Evolutionary conservation across 495 filamentous ascomycete genomes (phyloP), one percentile per base, ranked within the genome.

Genomic region (Hypoxylon rickii): DNA sequence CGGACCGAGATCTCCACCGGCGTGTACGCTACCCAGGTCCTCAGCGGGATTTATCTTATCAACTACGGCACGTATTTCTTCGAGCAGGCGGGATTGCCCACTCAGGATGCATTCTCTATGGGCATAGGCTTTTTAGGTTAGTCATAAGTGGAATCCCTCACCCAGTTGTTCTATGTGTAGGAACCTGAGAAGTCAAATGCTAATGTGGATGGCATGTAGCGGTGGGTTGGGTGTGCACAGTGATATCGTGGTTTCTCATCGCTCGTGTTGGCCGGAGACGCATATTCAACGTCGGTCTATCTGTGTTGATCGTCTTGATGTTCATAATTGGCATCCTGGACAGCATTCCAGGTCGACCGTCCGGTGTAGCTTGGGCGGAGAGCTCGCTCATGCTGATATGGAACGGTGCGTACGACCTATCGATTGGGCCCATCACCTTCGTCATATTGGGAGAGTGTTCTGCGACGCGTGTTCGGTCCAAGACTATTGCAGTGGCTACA

Each of bases 1-100:
- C 76, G 83, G 17, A 84, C 82, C 1, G 81, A 84, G 64, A 80
- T 85, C 22, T 76, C 76, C 0, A 72, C 73, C 31, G 72, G 73
- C 7, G 76, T 80, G 0, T 84, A 76, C 46, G 62, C 65, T 16
- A 76, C 73, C 18, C 83, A 87, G 50, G 77, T 74, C 32, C 47
- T 78, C 6, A 76, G 76, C 21, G 79, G 80, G 0, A 74, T 76
- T 36, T 78, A 75, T 17, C 64, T 85, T 21, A 79, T 80, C 48
- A 79, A 80, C 21, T 86, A 83, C 44, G 79, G 79, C 0, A 86
- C 83, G 0, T 86, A 85, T 38, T 86, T 89, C 70, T 87, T 86
- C 66, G 73, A 79, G 44, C 78, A 82, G 38, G 85, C 84, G 3
- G 85, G 85, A 1, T 63, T 87, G 22, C 64, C 75, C 0, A 74